These are phyloP conservation scores for Cercospora sojina DNA, from an alignment of 2,329 filamentous ascomycete genomes.

Conservation along the genomic window DNA sequence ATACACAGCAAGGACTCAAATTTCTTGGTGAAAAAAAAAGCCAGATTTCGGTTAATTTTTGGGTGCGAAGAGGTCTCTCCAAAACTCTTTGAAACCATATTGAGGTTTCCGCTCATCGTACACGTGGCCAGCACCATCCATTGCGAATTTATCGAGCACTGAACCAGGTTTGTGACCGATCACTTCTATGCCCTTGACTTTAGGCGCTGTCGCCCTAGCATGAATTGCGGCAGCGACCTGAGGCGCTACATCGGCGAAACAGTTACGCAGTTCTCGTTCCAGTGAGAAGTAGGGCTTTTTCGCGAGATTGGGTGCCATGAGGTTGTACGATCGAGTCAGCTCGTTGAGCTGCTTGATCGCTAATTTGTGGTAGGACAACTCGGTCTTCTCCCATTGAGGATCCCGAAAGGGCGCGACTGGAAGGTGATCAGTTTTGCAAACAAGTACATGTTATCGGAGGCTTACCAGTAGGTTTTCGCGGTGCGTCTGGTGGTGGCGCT, in stretches of 20 bases:
- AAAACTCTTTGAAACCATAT: constrained; percentile 88
- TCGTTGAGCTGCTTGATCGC: constrained; percentile 75
- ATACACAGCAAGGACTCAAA: neutral
- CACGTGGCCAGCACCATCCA: constrained; percentile 57
- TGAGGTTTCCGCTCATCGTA: constrained; percentile 72
- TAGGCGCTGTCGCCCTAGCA: constrained; percentile 59
- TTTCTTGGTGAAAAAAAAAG: neutral
- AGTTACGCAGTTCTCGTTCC: constrained; percentile 74
- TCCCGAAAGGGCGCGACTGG: constrained; percentile 67
- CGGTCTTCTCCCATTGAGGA: constrained; percentile 68
- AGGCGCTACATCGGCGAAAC: constrained; percentile 84
- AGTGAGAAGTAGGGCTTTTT: constrained; percentile 91
- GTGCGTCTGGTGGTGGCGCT: constrained; percentile 16
- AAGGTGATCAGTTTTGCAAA: neutral
- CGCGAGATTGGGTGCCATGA: constrained; percentile 87
- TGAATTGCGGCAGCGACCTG: constrained; percentile 69
- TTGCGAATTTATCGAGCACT: constrained; percentile 62
- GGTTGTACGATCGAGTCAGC: constrained; percentile 83
- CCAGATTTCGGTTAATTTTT: constrained; percentile 9
- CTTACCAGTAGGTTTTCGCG: constrained; percentile 27
- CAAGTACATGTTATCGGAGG: neutral
- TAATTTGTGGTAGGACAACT: constrained; percentile 72
- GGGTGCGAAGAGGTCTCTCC: constrained; percentile 70
- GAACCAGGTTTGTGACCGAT: constrained; percentile 49
- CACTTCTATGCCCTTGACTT: constrained; percentile 42